phyloP scores from a whole-genome alignment of 768 basidiomycete genomes.

The Rhizopogon salebrosus region DNA sequence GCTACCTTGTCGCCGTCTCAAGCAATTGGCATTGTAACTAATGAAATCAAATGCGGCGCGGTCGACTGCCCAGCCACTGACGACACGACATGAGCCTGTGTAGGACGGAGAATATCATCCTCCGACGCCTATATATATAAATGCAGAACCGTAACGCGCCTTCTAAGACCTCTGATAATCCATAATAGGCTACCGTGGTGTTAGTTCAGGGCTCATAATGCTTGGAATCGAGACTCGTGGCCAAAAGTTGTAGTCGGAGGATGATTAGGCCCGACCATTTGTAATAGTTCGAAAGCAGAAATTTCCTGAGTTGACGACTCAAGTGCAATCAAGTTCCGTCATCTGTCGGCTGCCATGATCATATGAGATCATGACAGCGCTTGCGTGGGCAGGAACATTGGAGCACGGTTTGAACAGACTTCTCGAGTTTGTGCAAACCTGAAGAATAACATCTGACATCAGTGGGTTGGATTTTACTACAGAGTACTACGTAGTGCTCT shows the following conservation, averaged over 20 bases:
- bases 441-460: background rate
- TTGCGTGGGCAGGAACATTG: background rate
- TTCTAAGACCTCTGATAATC: background rate
- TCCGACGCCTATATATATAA: background rate
- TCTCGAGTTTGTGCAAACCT: background rate
- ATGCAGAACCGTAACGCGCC: background rate
- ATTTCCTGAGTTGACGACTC: background rate
- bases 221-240: background rate
- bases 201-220: background rate
- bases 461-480: too few relatives aligned
- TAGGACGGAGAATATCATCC: background rate
- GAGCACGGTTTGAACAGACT: background rate
- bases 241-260: background rate
- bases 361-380: background rate
- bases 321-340: background rate
- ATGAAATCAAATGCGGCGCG: background rate
- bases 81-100: background rate
- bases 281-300: background rate
- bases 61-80: background rate
- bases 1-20: background rate
- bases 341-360: too few relatives aligned
- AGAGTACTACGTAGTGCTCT: too few relatives aligned
- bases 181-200: background rate
- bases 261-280: slow-evolving; percentile 1
- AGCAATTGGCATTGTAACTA: too few relatives aligned